Base-by-base conservation (phyloP, 306 rosid genomes). In the Alnus rubra region DNA sequence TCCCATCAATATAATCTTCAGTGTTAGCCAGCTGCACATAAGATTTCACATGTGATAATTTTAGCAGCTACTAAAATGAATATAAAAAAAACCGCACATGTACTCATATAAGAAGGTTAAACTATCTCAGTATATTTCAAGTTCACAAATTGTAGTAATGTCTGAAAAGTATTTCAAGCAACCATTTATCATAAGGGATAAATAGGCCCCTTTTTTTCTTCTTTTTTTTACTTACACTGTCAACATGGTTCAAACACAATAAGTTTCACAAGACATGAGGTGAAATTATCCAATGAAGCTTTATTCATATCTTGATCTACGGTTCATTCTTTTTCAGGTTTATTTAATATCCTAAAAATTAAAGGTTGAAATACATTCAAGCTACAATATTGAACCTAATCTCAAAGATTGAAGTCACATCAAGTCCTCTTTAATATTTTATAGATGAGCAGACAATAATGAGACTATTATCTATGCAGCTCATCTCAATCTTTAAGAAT, bases 1-100 rank as follows among this genome's bases (percentile, higher is more conserved):
- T 84, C 11, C 91, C 91, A 28, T 88, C 91, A 31, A 88, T 85
- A 42, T 74, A 88, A 69, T 88, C 91, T 69, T 88, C 91, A 15
- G 91, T 85, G 71, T 88, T 88, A 45, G 91, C 91, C 77, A 88
- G 78, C 91, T 88, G 81, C 42, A 60, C 23, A 64, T 4, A 71
- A 60, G 3, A 74, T 35, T 47, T 53, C 74, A 82, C 33, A 30
- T 48, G 12, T 58, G 11, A 58, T 28, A 28, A 59, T 59, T 28
- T 59, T 59, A 59, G 16, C 65, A 59, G 65, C 37, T 28, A 59
- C 37, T 28, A 59, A 3, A 59, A 9, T 28, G 15, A 28, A 10
- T 18, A 42, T 9, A 19, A 68, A 8, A 18, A 68, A 49, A 42
- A 16, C 4, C 0, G 6, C 13, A 68, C n/a, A 1, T 68, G 31